Evolutionary conservation across 2,329 filamentous ascomycete species (phyloP).

Genomic region (Aaosphaeria pasadenensis): DNA sequence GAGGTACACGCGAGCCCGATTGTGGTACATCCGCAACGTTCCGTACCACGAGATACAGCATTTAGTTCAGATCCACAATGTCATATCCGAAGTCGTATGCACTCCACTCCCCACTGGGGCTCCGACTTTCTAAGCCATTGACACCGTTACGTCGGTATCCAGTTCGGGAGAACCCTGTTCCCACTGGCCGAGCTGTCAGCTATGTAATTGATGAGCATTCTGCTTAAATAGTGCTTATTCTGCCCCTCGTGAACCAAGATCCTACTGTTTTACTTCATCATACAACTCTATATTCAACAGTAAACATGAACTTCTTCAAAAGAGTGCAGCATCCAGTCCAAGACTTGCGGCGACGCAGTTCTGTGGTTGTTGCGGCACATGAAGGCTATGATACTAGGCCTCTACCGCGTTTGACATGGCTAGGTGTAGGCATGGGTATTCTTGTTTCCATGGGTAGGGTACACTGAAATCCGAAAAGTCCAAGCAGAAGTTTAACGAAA

Average conservation of each 20-base stretch:
- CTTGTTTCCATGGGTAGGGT: conserved; percentile 27
- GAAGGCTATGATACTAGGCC: conserved; percentile 20
- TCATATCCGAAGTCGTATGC: no score
- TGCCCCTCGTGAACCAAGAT: neutral
- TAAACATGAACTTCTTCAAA: neutral
- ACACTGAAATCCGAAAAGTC: neutral
- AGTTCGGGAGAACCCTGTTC: neutral
- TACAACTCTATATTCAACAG: neutral
- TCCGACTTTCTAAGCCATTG: no score
- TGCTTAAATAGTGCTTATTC: neutral
- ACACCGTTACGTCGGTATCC: no score
- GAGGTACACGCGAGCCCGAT: neutral
- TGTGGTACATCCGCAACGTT: neutral
- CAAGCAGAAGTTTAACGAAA: neutral
- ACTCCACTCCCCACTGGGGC: no score
- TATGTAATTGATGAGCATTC: neutral
- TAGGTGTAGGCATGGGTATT: conserved; percentile 21
- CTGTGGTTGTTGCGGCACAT: conserved; percentile 3
- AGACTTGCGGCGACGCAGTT: no score
- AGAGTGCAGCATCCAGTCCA: conserved; percentile 6
- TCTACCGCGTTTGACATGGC: conserved; percentile 18
- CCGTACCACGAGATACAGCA: neutral
- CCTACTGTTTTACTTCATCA: neutral
- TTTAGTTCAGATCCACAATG: no score
- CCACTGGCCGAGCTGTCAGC: neutral